Percentiles rank a stretch among this genome's conserved stretches.
phyloP scores from a whole-genome alignment of 2,329 filamentous ascomycete genomes.

The Cladophialophora yegresii region DNA sequence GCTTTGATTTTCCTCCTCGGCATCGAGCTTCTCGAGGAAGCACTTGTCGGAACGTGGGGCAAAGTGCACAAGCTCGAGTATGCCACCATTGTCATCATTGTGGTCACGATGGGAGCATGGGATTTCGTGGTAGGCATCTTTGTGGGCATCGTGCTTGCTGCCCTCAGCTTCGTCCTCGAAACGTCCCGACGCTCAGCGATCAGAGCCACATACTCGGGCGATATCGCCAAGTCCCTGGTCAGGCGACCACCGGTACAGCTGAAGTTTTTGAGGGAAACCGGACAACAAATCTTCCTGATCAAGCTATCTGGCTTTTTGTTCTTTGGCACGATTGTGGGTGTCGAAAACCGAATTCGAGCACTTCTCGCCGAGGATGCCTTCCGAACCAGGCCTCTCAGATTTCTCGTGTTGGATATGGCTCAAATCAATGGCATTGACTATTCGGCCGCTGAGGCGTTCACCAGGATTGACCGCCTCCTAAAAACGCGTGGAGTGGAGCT shows the following conservation, averaged over 20 bases:
- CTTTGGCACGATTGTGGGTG: conserved; percentile 94
- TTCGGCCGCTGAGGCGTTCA: conserved; percentile 93
- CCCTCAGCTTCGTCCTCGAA: conserved; percentile 86
- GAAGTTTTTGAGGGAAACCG: conserved; percentile 80
- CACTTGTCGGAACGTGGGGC: conserved; percentile 82
- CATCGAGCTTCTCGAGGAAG: conserved; percentile 87
- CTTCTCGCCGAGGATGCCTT: conserved; percentile 84
- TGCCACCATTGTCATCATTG: conserved; percentile 80
- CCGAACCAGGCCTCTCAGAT: conserved; percentile 75
- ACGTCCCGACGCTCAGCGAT: conserved; percentile 88
- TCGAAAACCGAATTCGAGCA: conserved; percentile 81
- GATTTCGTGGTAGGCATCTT: conserved; percentile 96
- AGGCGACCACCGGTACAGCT: conserved; percentile 86
- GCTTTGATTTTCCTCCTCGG: conserved; percentile 93
- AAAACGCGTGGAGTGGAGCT: conserved; percentile 75
- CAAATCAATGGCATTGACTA: conserved; percentile 94
- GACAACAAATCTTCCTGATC: conserved; percentile 83
- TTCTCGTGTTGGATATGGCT: conserved; percentile 82
- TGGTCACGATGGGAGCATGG: conserved; percentile 92
- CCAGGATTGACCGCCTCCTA: conserved; percentile 83
- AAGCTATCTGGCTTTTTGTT: conserved; percentile 96
- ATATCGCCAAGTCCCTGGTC: conserved; percentile 88
- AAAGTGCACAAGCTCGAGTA: conserved; percentile 88
- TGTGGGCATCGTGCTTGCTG: conserved; percentile 86
- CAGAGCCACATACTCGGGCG: conserved; percentile 83